These are phyloP conservation scores for Trichomonas gallinae DNA, from an alignment of 208 protist genomes.

Conservation along the genomic window DNA sequence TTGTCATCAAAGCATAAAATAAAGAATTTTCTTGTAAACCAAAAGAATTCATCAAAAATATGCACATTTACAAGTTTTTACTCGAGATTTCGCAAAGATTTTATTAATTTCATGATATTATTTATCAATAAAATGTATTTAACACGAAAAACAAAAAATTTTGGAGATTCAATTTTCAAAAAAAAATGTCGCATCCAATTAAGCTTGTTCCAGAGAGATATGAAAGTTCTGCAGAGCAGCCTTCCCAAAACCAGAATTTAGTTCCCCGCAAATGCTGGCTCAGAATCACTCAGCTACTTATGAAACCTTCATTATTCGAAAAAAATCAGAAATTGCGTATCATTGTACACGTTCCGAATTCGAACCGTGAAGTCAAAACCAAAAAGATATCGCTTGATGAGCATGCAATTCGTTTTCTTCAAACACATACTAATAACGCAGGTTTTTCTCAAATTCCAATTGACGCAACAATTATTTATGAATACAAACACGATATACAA, in stretches of 20 bases:
- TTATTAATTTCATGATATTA: too few relatives aligned
- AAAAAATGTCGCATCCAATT: background rate
- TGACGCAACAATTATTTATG: background rate
- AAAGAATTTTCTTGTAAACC: too few relatives aligned
- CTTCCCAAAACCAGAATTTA: background rate
- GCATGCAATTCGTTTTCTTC: background rate
- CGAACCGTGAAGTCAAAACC: background rate
- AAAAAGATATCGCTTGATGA: background rate
- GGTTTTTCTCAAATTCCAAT: background rate
- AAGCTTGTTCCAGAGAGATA: background rate
- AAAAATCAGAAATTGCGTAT: constrained; percentile 13
- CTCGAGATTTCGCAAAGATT: too few relatives aligned
- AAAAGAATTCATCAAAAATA: too few relatives aligned
- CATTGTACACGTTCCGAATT: background rate
- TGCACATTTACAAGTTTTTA: too few relatives aligned
- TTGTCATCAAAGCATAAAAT: too few relatives aligned
- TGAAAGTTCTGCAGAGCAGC: constrained; percentile 1
- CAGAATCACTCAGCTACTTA: background rate
- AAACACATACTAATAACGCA: background rate
- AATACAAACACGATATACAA: background rate
- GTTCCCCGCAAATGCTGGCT: background rate
- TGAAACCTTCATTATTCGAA: background rate
- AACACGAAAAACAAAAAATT: too few relatives aligned
- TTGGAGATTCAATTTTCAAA: too few relatives aligned
- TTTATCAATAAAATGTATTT: too few relatives aligned